phyloP scores from a whole-genome alignment of 257 asterid species.

The Solanum chiquidenum region DNA sequence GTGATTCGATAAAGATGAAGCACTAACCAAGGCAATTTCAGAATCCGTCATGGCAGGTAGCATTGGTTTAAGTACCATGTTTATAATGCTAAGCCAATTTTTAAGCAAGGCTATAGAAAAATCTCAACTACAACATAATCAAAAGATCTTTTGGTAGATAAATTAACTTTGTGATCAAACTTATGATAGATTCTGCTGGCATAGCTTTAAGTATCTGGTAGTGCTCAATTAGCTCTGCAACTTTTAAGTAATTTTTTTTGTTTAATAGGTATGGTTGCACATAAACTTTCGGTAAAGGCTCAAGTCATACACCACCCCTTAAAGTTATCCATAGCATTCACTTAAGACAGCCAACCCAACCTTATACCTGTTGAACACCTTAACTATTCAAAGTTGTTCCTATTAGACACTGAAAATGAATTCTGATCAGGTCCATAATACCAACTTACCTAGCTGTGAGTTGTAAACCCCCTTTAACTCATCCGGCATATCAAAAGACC shows the following conservation, averaged over 20 bases:
- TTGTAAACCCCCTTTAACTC: neutral
- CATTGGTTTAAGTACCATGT: neutral
- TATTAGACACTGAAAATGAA: neutral
- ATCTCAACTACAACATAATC: neutral
- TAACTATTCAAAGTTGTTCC: neutral
- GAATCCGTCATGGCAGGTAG: neutral
- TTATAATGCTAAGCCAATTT: neutral
- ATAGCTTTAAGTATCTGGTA: neutral
- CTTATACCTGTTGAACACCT: neutral
- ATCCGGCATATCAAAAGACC: neutral
- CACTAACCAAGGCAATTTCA: neutral
- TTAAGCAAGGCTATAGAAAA: neutral
- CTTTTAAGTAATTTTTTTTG: neutral
- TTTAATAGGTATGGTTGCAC: neutral
- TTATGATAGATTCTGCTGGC: neutral
- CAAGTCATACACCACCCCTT: neutral
- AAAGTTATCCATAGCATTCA: neutral
- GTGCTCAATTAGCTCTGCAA: neutral
- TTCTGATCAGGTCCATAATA: neutral
- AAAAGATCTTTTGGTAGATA: neutral
- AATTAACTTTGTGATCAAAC: neutral
- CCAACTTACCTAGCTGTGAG: neutral
- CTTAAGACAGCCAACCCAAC: neutral
- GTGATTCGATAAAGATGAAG: neutral
- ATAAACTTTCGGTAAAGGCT: neutral